These are phyloP conservation scores for Mycena vitilis DNA, from an alignment of 768 basidiomycete species.

Conservation along the genomic window DNA sequence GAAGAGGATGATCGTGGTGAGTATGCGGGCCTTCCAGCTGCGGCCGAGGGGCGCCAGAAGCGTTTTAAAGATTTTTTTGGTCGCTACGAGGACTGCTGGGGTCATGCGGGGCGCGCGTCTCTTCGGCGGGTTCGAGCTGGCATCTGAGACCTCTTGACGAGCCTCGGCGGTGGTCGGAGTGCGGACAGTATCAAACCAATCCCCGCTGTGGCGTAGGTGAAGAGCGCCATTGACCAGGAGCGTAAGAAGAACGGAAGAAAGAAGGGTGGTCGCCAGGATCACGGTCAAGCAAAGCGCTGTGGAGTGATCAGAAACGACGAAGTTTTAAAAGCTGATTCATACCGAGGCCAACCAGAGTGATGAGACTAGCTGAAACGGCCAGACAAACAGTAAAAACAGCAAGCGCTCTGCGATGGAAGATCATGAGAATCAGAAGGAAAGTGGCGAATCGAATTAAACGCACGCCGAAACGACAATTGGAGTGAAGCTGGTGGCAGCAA, in stretches of 20 bases:
- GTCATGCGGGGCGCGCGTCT: not conserved
- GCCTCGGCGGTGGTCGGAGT: not conserved
- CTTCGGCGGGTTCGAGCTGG: not conserved
- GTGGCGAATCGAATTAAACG: not conserved
- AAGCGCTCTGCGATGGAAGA: conserved; percentile 1
- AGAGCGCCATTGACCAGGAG: conserved; percentile 1
- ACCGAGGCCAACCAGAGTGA: conserved; percentile 12
- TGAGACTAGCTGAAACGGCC: not conserved
- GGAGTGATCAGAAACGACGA: not conserved
- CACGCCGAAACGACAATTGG: conserved; percentile 3
- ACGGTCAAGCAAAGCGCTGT: conserved; percentile 4
- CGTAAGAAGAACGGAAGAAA: conserved; percentile 1
- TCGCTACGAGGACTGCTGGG: not conserved
- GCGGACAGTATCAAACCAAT: not conserved
- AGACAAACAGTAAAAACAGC: conserved; percentile 14
- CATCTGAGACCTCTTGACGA: not conserved
- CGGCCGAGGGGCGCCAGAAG: not conserved
- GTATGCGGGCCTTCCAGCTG: not conserved
- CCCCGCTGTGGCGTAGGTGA: not conserved
- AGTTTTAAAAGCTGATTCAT: not conserved
- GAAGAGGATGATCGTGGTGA: not conserved
- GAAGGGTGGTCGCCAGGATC: not conserved
- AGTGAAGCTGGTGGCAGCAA: conserved; percentile 7
- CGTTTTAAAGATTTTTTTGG: not conserved
- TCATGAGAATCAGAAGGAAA: not conserved